Evolutionary conservation across 2,329 filamentous ascomycete species (phyloP).

Genomic region (Ceratocystis albifundus): DNA sequence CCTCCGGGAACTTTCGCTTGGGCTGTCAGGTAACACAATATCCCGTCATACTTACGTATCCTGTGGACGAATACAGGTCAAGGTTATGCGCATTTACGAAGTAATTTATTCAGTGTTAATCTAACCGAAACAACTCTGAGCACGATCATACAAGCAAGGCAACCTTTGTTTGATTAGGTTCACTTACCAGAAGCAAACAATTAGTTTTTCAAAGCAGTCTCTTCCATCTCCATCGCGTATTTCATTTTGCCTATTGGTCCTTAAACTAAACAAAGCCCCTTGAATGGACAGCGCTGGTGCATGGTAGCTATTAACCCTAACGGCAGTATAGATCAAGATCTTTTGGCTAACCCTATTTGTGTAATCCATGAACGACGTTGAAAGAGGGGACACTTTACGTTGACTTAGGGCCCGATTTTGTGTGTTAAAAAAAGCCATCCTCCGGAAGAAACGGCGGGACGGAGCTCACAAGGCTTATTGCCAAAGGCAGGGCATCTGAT

Average conservation of each 20-base stretch:
- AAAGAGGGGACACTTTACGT: slow-evolving; percentile 17
- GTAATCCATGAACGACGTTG: slow-evolving; percentile 10
- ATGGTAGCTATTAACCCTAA: not conserved
- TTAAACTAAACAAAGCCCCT: not conserved
- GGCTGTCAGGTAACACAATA: not conserved
- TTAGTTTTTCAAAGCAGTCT: not conserved
- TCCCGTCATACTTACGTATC: not conserved
- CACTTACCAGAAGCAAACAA: too few species aligned
- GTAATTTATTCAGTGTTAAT: too few species aligned
- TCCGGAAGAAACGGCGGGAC: not conserved
- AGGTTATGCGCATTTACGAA: not conserved
- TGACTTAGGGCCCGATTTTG: not conserved
- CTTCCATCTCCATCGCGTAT: not conserved
- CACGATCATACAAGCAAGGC: too few species aligned
- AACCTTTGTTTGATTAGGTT: too few species aligned
- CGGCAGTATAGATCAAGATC: not conserved
- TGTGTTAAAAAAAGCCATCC: not conserved
- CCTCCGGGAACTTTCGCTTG: not conserved
- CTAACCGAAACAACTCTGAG: too few species aligned
- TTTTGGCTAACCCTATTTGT: not conserved
- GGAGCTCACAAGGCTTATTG: not conserved
- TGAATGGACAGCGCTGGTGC: too few species aligned
- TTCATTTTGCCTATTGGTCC: not conserved
- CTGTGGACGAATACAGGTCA: not conserved
- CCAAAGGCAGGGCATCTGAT: not conserved